These are phyloP conservation scores for Fusarium acutatum DNA, from an alignment of 2,329 filamentous ascomycete genomes.

Conservation along the genomic window DNA sequence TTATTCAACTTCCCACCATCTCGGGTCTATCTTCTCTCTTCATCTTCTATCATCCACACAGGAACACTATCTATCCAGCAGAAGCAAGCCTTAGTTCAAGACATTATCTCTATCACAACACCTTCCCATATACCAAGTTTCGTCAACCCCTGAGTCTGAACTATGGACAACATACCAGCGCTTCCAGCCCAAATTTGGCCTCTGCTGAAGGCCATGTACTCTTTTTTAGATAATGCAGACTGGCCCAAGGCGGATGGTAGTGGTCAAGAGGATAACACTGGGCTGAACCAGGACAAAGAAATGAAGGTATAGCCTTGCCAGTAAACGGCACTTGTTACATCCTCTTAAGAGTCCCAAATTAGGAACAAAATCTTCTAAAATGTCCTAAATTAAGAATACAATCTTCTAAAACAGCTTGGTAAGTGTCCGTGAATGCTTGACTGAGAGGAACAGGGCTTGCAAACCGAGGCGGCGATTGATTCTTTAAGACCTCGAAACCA, in stretches of 20 bases:
- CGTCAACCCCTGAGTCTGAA: not conserved
- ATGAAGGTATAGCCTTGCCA: not conserved
- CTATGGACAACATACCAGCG: not conserved
- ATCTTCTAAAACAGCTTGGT: not conserved
- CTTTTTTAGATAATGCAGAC: not conserved
- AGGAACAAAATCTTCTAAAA: not conserved
- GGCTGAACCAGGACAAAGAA: not conserved
- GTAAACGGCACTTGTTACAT: not conserved
- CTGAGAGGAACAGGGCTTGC: not conserved
- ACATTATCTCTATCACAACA: rapidly evolving
- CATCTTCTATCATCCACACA: not conserved
- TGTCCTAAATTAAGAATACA: not conserved
- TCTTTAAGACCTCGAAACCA: not conserved
- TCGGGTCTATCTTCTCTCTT: not conserved
- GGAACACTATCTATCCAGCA: not conserved
- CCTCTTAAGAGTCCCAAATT: not conserved
- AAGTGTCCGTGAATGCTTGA: not conserved
- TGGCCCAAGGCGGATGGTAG: not conserved
- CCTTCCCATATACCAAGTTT: not conserved
- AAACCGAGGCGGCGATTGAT: not conserved
- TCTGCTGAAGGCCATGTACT: not conserved
- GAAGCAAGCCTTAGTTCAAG: not conserved
- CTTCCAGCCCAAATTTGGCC: not conserved
- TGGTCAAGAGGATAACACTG: not conserved
- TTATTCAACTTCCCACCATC: not conserved